These are phyloP conservation scores for Periconia digitata DNA, from an alignment of 2,329 filamentous ascomycete genomes.

Conservation along the genomic window DNA sequence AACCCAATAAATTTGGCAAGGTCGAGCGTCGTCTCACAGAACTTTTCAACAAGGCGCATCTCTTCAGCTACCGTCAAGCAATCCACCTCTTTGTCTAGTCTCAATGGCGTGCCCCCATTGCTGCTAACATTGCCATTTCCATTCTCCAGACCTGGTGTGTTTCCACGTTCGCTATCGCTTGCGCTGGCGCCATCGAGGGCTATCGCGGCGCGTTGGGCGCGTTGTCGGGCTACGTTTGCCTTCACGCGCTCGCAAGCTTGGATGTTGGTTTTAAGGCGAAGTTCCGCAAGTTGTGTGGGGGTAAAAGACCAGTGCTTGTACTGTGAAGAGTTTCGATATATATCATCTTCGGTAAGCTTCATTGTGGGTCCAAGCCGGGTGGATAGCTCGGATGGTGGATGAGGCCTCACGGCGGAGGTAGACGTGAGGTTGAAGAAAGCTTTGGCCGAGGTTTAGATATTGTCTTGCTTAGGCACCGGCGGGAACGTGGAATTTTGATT, in stretches of 20 bases:
- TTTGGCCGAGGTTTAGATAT: background rate
- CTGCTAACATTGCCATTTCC: constrained; percentile 35
- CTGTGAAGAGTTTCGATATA: constrained; percentile 88
- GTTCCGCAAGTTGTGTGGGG: constrained; percentile 66
- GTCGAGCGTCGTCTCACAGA: constrained; percentile 63
- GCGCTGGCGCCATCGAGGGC: constrained; percentile 33
- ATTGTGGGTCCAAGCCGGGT: constrained; percentile 16
- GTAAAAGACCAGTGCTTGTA: constrained; percentile 93
- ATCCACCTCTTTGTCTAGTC: constrained; percentile 60
- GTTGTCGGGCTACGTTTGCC: constrained; percentile 56
- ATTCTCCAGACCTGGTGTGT: constrained; percentile 33
- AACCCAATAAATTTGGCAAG: constrained; percentile 61
- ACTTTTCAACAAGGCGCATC: constrained; percentile 76
- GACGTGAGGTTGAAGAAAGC: background rate
- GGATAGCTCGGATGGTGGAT: background rate
- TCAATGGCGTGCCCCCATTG: constrained; percentile 35
- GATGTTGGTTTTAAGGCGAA: constrained; percentile 77
- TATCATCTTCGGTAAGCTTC: constrained; percentile 79
- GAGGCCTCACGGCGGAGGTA: background rate
- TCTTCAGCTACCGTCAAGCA: constrained; percentile 86
- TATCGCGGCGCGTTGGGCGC: constrained; percentile 38
- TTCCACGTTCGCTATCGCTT: constrained; percentile 18
- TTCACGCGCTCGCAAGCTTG: constrained; percentile 71
- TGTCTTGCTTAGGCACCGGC: background rate
- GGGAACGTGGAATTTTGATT: background rate